Conservation (phyloP, 192 early-diverging fungal genomes). For the Coemansia reversa region DNA sequence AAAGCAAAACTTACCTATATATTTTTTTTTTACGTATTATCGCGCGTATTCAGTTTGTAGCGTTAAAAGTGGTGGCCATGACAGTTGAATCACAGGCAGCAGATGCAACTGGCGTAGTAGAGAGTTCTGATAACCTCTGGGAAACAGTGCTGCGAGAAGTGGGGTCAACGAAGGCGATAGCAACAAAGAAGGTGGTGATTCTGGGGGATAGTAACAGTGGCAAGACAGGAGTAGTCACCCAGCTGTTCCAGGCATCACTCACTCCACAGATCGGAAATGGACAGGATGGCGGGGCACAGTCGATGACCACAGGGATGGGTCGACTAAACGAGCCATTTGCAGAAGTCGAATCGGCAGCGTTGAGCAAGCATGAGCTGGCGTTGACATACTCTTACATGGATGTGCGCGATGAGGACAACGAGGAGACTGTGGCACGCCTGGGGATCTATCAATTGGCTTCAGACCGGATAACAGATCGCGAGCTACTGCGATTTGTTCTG, state of each 20-base stretch:
- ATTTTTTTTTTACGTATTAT: not conserved
- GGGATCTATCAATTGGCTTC: slow-evolving; percentile 80
- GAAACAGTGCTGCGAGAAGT: slow-evolving; percentile 74
- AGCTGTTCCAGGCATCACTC: slow-evolving; percentile 48
- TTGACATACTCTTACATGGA: slow-evolving; percentile 82
- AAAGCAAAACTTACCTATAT: not conserved
- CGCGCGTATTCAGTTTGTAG: not conserved
- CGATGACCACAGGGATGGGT: slow-evolving; percentile 50
- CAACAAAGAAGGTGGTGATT: slow-evolving; percentile 78
- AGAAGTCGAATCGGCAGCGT: slow-evolving; percentile 31
- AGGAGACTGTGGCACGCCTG: slow-evolving; percentile 65
- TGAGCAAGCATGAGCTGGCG: slow-evolving; percentile 71
- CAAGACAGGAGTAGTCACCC: slow-evolving; percentile 74
- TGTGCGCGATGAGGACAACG: slow-evolving; percentile 85
- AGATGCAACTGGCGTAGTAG: slow-evolving; percentile 11
- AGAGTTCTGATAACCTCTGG: slow-evolving; percentile 64
- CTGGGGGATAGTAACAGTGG: slow-evolving; percentile 81
- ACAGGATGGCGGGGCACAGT: slow-evolving; percentile 41
- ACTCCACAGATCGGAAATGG: slow-evolving; percentile 43
- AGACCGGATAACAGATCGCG: slow-evolving; percentile 64
- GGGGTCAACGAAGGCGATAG: slow-evolving; percentile 70
- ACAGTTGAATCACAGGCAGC: slow-evolving; percentile 3
- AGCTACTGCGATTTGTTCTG: slow-evolving; percentile 71
- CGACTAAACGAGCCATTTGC: slow-evolving; percentile 27
- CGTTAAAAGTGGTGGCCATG: not conserved